A percentile compares a stretch with the other conserved stretches of the same genome.
phyloP scores from a whole-genome alignment of 2,329 filamentous ascomycete species.

The Bipolaris cookei region DNA sequence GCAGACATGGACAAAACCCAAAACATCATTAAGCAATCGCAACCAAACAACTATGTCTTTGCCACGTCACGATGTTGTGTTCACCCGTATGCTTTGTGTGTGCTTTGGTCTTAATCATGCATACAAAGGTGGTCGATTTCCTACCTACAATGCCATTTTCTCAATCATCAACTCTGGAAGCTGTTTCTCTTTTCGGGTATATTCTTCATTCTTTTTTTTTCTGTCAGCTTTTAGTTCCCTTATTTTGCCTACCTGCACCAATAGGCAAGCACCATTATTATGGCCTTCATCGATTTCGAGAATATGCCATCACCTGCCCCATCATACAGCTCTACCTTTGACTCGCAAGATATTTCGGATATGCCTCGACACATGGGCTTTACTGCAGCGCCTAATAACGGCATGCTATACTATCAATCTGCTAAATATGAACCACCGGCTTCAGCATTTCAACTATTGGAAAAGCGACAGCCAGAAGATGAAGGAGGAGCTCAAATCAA shows the following conservation, averaged over 20 bases:
- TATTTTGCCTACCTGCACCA: neutral
- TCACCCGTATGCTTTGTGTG: neutral
- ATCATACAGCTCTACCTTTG: slow-evolving; percentile 30
- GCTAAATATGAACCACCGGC: neutral
- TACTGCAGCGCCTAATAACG: neutral
- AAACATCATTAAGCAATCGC: neutral
- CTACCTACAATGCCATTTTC: neutral
- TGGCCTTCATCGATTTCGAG: slow-evolving; percentile 19
- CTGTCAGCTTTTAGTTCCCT: neutral
- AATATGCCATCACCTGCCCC: slow-evolving; percentile 28
- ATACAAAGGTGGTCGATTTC: neutral
- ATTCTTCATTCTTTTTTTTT: neutral
- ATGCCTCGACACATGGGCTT: slow-evolving; percentile 2
- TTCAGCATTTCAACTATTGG: neutral
- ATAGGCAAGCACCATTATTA: slow-evolving; percentile 23
- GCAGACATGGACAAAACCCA: neutral
- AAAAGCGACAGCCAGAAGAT: neutral
- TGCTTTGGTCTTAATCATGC: slow-evolving; percentile 2
- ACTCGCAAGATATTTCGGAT: slow-evolving; percentile 1
- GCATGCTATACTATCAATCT: slow-evolving; percentile 1
- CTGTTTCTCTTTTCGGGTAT: neutral
- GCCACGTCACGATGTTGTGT: neutral
- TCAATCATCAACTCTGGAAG: neutral
- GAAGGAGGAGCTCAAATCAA: slow-evolving; percentile 6
- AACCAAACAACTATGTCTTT: slow-evolving; percentile 6